Base-by-base conservation (phyloP, 2,329 filamentous ascomycete species). In the Venturia carpophila region DNA sequence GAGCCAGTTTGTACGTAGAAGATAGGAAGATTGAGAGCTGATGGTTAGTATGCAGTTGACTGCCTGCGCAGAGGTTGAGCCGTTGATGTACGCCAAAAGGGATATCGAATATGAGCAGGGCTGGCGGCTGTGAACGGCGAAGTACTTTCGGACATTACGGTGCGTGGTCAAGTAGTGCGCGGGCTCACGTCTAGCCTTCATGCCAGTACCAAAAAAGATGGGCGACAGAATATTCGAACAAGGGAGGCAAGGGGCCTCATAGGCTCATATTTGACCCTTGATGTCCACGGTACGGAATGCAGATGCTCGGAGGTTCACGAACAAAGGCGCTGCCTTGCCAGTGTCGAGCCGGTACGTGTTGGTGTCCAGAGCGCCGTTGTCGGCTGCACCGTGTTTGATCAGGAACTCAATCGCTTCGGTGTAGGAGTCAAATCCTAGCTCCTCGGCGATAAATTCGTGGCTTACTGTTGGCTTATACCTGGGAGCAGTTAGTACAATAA, bases 391-490 rank as follows among this genome's bases (percentile, higher is more conserved):
- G 24, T 49, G 43, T 37, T 88, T 79, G 75, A 91, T 85, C 73
- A 99, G 86, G 77, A 97, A 99, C 74, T 94, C 89, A 67, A 89
- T 89, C 68, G 92, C 92, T 79, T 95, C 91, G 73, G 89, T 85
- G 78, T 96, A 92, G 67, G 90, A 92, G 76, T 96, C 92, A 76
- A 99, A 99, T 62, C 90, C 92, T 72, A 99, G 88, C 78, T 97
- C 93, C 77, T 97, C 91, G 67, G 92, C 96, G 72, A 99, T 84
- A 79, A 96, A 97, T 69, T 91, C 89, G 69, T 97, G 83, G 72
- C 88, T 89, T 73, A 97, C 84, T 75, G 92, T 89, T 70, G 89
- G 90, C 80, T 96, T 96, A 80, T 96, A 97, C 73, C 94, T 99
- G 71, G 60, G 19, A 61, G 39, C 19, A 21, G 34, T 43, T 24